Base-by-base conservation (phyloP, 495 filamentous ascomycete genomes). In the Talaromyces borbonicus region DNA sequence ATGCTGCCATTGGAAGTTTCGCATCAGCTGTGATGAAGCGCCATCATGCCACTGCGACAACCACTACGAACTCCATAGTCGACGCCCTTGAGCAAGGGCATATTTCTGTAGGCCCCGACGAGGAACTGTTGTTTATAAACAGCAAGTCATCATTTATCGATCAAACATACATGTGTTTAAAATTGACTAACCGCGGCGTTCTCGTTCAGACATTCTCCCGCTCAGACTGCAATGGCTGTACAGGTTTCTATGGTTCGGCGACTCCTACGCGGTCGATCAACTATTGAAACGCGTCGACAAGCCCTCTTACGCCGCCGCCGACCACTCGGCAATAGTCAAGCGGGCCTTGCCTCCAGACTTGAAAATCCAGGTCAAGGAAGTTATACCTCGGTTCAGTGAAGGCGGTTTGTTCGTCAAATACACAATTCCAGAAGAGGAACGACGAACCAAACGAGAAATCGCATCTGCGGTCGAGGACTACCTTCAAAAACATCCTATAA, bases 341-440 rank as follows among this genome's bases (percentile, higher is more conserved):
- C 67, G 71, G 15, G 83, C 77, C 8, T 66, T 90, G 7, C 81
- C 85, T 0, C 49, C 61, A 4, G 55, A 58, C 0, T 52, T 81
- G 9, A 66, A 78, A n/a, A 63, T 92, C 20, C 73, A 81, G 31
- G 75, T 95, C 50, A 84, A 78, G 31, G 78, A 93, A 49, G 79
- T 95, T 27, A 54, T 94, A 35, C 85, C 89, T 2, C 76, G 87
- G 15, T 67, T 90, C 23, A 89, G 90, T 53, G 92, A 98, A 58
- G 93, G 90, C 18, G 92, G 93, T 7, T 87, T 87, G 6, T 97
- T 92, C 62, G 79, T 96, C 54, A 96, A 94, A 59, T 92, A 93
- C 62, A 71, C 71, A 5, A 73, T 86, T 52, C 68, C 75, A 14
- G 53, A 63, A 8, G 69, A 66, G 2, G 38, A 41, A 9, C 58